Conservation (phyloP, 2,329 filamentous ascomycete species). For the Trichophyton mentagrophytes region DNA sequence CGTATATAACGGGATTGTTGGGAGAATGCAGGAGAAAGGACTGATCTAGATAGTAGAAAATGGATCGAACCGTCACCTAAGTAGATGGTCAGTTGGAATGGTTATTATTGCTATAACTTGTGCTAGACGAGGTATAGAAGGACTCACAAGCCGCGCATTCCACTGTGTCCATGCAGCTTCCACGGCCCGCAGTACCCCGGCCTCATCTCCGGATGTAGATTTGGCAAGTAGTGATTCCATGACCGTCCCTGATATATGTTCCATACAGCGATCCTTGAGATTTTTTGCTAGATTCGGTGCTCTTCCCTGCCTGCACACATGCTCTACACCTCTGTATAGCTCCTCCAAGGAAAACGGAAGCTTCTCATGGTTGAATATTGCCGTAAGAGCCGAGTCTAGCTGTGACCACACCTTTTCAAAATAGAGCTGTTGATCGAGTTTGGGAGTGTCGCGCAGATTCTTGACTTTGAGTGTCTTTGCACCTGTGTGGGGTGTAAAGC, state of each 20-base stretch:
- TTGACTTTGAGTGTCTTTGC: constrained; percentile 86
- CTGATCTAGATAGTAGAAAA: constrained; percentile 89
- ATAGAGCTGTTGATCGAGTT: constrained; percentile 59
- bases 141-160: constrained; percentile 59
- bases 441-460: constrained; percentile 60
- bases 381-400: constrained; percentile 57
- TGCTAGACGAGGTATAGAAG: constrained; percentile 3
- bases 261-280: constrained; percentile 53
- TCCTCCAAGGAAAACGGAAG: constrained; percentile 69
- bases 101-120: background rate
- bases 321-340: constrained; percentile 81
- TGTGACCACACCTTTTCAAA: constrained; percentile 63
- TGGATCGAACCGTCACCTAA: constrained; percentile 64
- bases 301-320: constrained; percentile 68
- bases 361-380: constrained; percentile 55
- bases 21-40: constrained; percentile 69
- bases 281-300: constrained; percentile 55
- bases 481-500: constrained; percentile 61
- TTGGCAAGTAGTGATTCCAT: constrained; percentile 46
- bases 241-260: constrained; percentile 47
- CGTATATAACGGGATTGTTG: constrained; percentile 59
- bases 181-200: constrained; percentile 51
- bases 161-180: constrained; percentile 60
- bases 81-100: background rate
- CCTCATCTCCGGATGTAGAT: constrained; percentile 42